phyloP scores from a whole-genome alignment of 495 filamentous ascomycete species.

The Xylaria palmicola region DNA sequence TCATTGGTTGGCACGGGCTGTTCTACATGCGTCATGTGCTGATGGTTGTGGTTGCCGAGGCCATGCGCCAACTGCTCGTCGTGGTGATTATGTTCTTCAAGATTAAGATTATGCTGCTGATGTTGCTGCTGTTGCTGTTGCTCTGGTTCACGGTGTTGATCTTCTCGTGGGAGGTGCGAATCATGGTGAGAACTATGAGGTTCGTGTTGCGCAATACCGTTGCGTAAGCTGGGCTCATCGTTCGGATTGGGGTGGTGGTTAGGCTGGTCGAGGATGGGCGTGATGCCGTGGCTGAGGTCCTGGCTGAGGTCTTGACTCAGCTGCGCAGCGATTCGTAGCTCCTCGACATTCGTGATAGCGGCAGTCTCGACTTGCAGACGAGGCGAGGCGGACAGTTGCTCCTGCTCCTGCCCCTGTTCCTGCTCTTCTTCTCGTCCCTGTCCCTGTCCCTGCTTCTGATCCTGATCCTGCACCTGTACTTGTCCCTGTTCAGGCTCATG shows the following conservation, averaged over 20 bases:
- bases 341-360: slow-evolving; percentile 41
- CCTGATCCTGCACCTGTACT: neutral
- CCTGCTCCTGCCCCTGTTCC: slow-evolving; percentile 15
- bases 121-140: slow-evolving; percentile 17
- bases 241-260: slow-evolving; percentile 7
- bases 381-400: slow-evolving; percentile 21
- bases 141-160: too few species aligned
- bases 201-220: slow-evolving; percentile 21
- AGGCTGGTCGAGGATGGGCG: slow-evolving; percentile 17
- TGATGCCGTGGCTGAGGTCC: slow-evolving; percentile 34
- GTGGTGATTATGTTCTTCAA: slow-evolving; percentile 11
- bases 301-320: slow-evolving; percentile 46
- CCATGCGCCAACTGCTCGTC: slow-evolving; percentile 23
- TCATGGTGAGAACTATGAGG: slow-evolving; percentile 17
- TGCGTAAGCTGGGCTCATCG: slow-evolving; percentile 23
- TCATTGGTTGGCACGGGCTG: slow-evolving; percentile 18
- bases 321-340: slow-evolving; percentile 54
- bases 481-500: neutral
- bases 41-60: slow-evolving; percentile 20
- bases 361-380: slow-evolving; percentile 32
- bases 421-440: neutral
- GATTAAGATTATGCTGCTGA: slow-evolving; percentile 5
- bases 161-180: too few species aligned
- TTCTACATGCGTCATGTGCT: slow-evolving; percentile 18
- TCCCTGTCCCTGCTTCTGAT: neutral